Evolutionary conservation across 139 green algal genomes (phyloP).

Genomic region (Edaphochlamys debaryana): DNA sequence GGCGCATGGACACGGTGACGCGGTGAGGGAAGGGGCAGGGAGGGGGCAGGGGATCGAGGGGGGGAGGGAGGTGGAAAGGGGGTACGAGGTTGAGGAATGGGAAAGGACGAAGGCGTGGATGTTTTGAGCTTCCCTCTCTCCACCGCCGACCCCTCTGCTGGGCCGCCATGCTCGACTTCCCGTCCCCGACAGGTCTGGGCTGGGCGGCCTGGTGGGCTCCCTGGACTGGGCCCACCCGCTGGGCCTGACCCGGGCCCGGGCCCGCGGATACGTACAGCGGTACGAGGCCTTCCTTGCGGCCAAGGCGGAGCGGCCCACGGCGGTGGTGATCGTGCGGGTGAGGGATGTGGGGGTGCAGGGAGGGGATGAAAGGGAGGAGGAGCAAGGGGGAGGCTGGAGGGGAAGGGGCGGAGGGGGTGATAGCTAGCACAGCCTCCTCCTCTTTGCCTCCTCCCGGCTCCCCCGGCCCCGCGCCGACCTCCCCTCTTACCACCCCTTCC

Average conservation of each 20-base stretch:
- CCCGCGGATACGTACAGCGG: background rate
- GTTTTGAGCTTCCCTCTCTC: no score
- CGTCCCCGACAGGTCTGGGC: conserved; percentile 11
- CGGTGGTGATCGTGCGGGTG: conserved; percentile 34
- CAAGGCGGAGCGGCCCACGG: conserved; percentile 18
- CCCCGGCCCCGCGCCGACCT: background rate
- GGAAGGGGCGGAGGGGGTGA: background rate
- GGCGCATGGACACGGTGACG: no score
- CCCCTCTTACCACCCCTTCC: background rate
- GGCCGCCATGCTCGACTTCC: no score
- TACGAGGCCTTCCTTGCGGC: conserved; percentile 23
- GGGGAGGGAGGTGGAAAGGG: no score
- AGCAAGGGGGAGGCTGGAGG: background rate
- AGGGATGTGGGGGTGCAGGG: background rate
- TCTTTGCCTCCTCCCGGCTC: no score
- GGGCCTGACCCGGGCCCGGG: background rate
- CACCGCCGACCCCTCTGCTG: no score
- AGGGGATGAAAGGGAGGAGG: background rate
- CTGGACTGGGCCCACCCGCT: conserved; percentile 33
- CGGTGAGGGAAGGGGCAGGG: no score
- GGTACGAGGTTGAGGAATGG: no score
- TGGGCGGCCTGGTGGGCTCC: conserved; percentile 2
- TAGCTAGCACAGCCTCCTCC: background rate
- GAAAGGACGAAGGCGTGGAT: no score
- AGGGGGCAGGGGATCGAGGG: no score